Evolutionary conservation across 495 filamentous ascomycete genomes (phyloP).

Genomic region (Daldinia bambusicola): DNA sequence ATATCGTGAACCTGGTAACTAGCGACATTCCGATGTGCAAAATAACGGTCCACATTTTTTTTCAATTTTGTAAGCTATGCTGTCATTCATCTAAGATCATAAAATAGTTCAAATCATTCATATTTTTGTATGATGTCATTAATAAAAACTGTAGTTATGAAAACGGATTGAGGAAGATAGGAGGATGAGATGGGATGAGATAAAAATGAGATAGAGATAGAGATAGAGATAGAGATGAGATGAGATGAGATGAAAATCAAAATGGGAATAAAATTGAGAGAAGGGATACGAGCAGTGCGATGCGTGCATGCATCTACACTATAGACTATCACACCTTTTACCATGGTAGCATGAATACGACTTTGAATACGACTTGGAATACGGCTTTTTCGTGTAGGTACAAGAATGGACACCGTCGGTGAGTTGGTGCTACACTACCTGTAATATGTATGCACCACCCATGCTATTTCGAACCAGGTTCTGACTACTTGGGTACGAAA

Average conservation of each 20-base stretch:
- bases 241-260: not conserved
- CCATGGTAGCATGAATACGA: conserved; percentile 20
- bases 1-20: conserved; percentile 44
- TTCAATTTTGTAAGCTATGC: conserved; percentile 41
- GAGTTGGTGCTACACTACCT: conserved; percentile 14
- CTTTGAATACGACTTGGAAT: conserved; percentile 5
- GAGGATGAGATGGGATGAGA: not conserved
- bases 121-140: conserved; percentile 33
- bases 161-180: conserved; percentile 13
- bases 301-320: too few relatives aligned
- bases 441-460: not conserved
- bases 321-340: conserved; percentile 18
- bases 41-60: conserved; percentile 47
- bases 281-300: conserved; percentile 16
- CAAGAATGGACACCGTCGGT: conserved; percentile 22
- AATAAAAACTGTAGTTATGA: not conserved
- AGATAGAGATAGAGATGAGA: not conserved
- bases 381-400: conserved; percentile 6
- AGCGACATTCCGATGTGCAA: conserved; percentile 49
- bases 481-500: not conserved
- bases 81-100: conserved; percentile 34
- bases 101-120: conserved; percentile 19
- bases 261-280: too few relatives aligned
- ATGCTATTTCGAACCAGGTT: conserved; percentile 19
- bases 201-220: not conserved